Evolutionary conservation across 176 grass and related monocot species (phyloP), one percentile per base, ranked within the genome.

Genomic region (Aegilops sharonensis): DNA sequence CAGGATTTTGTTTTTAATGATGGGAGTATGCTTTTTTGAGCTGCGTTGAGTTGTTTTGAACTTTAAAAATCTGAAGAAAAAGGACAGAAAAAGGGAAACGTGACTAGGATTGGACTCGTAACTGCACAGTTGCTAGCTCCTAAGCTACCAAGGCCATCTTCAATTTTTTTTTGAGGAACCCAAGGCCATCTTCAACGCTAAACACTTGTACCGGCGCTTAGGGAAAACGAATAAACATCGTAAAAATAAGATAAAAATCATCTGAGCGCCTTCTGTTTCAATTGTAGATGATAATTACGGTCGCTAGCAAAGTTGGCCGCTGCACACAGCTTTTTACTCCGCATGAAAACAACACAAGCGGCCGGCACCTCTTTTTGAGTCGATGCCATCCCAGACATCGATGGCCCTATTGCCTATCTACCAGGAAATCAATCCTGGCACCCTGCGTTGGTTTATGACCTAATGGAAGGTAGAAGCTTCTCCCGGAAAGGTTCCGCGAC

Each of bases 1-100:
- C 17, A 2, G 57, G 57, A 64, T 39, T 80, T 39, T 66, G 15
- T 66, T 81, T 36, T 82, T 82, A 35, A 70, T 10, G 3, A 52
- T 8, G 14, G 25, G 21, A 61, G 15, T 68, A 43, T 84, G 65
- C 14, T 64, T 68, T 81, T 81, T 81, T 78, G 68, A 84, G 50
- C 29, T 70, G 13, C 47, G 30, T 40, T 57, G 5, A 75, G 34
- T 61, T 30, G 25, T 27, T 60, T 67, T 50, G 50, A 86, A 57
- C 61, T 21, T 71, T 70, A 82, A 63, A 82, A 63, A 40, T 75
- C 29, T 76, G 64, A 78, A 77, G 48, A 21, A 29, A 37, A 43
- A 20, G 75, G 30, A 52, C 20, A 83, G 66, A 78, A 56, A 9
- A 45, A 70, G 78, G 57, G 48, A 66, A 43, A 47, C 62, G 13